Conservation (phyloP, 306 rosid genomes). For the Ammopiptanthus mongolicus region DNA sequence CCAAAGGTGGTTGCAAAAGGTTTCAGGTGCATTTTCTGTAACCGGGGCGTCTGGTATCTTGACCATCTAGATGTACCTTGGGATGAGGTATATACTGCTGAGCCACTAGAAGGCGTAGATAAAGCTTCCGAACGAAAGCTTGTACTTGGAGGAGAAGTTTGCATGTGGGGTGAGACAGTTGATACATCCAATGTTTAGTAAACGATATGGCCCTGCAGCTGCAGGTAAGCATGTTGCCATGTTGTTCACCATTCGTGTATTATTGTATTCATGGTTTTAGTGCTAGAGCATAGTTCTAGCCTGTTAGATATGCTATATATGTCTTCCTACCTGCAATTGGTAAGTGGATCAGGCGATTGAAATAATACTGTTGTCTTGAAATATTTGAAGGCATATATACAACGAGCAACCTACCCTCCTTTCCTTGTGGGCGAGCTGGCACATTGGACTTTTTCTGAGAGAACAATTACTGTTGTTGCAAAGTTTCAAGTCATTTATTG, state of each 20-base stretch:
- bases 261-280: not conserved
- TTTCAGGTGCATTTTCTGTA: conserved; percentile 91
- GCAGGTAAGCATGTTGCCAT: conserved; percentile 55
- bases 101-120: conserved; percentile 73
- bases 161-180: conserved; percentile 94
- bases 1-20: conserved; percentile 82
- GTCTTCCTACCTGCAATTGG: not conserved
- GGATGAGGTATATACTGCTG: conserved; percentile 62
- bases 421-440: no score
- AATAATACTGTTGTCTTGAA: no score
- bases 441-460: no score
- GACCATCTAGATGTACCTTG: conserved; percentile 96
- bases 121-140: conserved; percentile 58
- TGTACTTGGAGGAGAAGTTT: conserved; percentile 93
- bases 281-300: not conserved
- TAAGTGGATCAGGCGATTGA: no score
- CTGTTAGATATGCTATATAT: not conserved
- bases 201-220: conserved; percentile 98
- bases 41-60: conserved; percentile 94
- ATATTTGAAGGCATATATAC: no score
- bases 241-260: not conserved
- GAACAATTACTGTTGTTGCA: no score
- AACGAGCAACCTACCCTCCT: no score
- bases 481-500: no score
- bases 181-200: conserved; percentile 83